Percentiles rank a stretch among this genome's conserved stretches.
Evolutionary conservation across 2,329 filamentous ascomycete species (phyloP).

Genomic region (Fusarium nanum): DNA sequence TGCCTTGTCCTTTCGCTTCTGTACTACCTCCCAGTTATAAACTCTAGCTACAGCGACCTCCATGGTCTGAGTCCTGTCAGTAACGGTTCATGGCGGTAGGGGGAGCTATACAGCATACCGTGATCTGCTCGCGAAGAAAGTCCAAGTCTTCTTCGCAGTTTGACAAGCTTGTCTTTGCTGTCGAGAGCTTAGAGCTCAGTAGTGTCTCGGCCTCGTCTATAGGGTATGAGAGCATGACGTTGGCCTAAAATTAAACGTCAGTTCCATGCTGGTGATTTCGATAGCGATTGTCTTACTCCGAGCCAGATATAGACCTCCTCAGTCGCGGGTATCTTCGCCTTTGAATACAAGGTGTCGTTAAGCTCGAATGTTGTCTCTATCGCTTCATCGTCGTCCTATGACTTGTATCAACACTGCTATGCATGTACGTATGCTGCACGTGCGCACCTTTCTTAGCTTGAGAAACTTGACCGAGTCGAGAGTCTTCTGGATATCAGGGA

Average conservation of each 20-base stretch:
- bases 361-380: conserved; percentile 95
- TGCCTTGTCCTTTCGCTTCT: conserved; percentile 89
- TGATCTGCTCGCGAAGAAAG: conserved; percentile 96
- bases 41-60: conserved; percentile 96
- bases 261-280: conserved; percentile 7
- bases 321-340: conserved; percentile 82
- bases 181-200: conserved; percentile 78
- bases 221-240: conserved; percentile 97
- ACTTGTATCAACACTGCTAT: conserved; percentile 33
- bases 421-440: neutral
- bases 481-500: conserved; percentile 97
- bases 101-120: conserved; percentile 65
- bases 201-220: conserved; percentile 87
- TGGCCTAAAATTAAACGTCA: conserved; percentile 69
- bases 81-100: neutral
- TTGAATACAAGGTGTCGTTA: conserved; percentile 94
- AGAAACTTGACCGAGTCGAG: conserved; percentile 91
- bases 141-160: conserved; percentile 97
- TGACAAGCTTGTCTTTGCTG: conserved; percentile 81
- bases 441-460: conserved; percentile 74
- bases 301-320: conserved; percentile 98
- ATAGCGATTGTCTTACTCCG: conserved; percentile 67
- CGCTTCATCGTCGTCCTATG: conserved; percentile 68
- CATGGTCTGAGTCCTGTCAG: conserved; percentile 74
- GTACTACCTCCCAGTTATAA: conserved; percentile 99